A percentile compares a stretch with the other conserved stretches of the same genome.
These are phyloP conservation scores for Ophiognomonia clavigignenti-juglandacearum DNA, from an alignment of 2,329 filamentous ascomycete species.

Conservation along the genomic window DNA sequence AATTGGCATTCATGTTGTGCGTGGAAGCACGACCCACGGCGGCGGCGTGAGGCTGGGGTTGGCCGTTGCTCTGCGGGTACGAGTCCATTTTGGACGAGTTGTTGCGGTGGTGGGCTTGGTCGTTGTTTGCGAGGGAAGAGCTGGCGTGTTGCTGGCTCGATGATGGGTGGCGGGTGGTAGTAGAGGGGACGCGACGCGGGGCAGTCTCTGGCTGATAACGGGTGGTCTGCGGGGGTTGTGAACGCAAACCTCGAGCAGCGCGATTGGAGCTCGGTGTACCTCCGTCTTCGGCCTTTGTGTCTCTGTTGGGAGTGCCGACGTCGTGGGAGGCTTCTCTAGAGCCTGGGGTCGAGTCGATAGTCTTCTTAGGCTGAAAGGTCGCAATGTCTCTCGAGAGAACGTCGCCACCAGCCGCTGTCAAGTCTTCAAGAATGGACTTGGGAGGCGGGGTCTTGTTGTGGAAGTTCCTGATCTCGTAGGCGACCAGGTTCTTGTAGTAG, in stretches of 20 bases:
- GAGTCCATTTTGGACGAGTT: slow-evolving; percentile 23
- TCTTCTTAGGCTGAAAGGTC: slow-evolving; percentile 53
- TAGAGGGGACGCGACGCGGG: slow-evolving; percentile 54
- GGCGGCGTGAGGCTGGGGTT: slow-evolving; percentile 4
- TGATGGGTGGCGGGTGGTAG: slow-evolving; percentile 43
- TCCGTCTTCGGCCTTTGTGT: slow-evolving; percentile 42
- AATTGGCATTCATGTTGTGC: slow-evolving; percentile 10
- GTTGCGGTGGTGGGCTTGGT: slow-evolving; percentile 18
- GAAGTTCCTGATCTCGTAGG: slow-evolving; percentile 77
- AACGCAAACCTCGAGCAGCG: slow-evolving; percentile 63
- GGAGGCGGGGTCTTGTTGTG: slow-evolving; percentile 79
- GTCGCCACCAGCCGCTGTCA: slow-evolving; percentile 77
- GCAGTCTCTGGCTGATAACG: slow-evolving; percentile 79
- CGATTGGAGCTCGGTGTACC: slow-evolving; percentile 45
- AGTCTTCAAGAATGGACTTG: slow-evolving; percentile 81
- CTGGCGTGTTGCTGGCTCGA: slow-evolving; percentile 37
- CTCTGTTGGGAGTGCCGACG: slow-evolving; percentile 53
- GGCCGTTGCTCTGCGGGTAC: slow-evolving; percentile 21
- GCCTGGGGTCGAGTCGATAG: slow-evolving; percentile 48
- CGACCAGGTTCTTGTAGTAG: slow-evolving; percentile 85
- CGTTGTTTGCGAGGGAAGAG: background rate
- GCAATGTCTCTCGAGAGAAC: slow-evolving; percentile 75
- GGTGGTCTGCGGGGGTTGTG: slow-evolving; percentile 79
- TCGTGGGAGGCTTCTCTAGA: slow-evolving; percentile 54
- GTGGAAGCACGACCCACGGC: slow-evolving; percentile 6